Base-by-base conservation (phyloP, 257 asterid genomes). In the Handroanthus guayacan region DNA sequence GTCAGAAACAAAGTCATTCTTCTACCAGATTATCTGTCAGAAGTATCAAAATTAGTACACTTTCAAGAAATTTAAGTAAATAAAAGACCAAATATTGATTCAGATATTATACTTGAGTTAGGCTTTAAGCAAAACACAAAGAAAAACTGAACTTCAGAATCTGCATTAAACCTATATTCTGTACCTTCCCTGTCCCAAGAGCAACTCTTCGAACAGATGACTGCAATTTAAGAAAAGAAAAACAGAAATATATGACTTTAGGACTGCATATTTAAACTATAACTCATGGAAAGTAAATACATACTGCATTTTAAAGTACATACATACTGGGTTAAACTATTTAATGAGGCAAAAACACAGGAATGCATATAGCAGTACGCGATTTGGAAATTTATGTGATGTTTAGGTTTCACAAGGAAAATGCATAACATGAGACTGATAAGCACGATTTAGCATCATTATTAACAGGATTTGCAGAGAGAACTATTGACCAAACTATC, bases 171-270 rank as follows among this genome's bases (percentile, higher is more conserved):
- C 55, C 34, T 62, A 54, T 81, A 68, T 17, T 25, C 39, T 69
- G 65, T 83, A 95, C 98, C 99, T 90, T 84, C 74, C 97, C 99
- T 17, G 95, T 87, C 80, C 9, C 69, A 78, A 95, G 88, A 79
- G 89, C 86, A 58, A 95, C 98, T 85, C 84, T 91, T 50, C 98
- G 89, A 78, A 93, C 92, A 43, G 99, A 91, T 75, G 99, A 95
- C 99, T 95, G 97, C 84, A 87, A 17, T 77, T 45, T 41, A 51
- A 63, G 47, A 41, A 56, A 25, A 25, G 31, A 25, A 25, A 25
- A 72, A 77, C 48, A 44, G 37, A 31, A 79, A 77, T n/a, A 52
- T 66, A 62, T 20, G 3, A 74, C 6, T 61, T 80, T 20, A 73
- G 72, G 55, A 71, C 38, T 18, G 69, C 62, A 72, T 69, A 67